A percentile compares a stretch with the other conserved stretches of the same genome.
Evolutionary conservation across 352 stramenopile genomes (phyloP).

Genomic region (Phytophthora melonis): DNA sequence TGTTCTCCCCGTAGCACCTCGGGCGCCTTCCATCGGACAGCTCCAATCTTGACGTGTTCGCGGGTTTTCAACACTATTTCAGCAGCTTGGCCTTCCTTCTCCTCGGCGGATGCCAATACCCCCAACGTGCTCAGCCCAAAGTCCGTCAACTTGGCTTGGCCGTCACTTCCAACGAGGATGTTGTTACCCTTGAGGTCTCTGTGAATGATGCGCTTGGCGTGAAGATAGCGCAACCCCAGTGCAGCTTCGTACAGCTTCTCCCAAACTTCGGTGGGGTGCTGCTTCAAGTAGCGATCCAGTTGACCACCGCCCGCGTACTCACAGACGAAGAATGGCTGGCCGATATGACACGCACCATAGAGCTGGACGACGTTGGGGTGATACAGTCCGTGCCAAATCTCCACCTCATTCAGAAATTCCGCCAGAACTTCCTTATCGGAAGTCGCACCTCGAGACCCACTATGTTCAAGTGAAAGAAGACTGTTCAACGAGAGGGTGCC

Average conservation of each 20-base stretch:
- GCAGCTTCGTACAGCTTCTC: conserved; percentile 18
- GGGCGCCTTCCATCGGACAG: conserved; percentile 21
- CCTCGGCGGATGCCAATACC: too few species aligned
- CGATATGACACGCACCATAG: conserved; percentile 6
- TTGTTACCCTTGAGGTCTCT: not conserved
- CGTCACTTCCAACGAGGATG: conserved; percentile 6
- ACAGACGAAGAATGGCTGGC: conserved; percentile 14
- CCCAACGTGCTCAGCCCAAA: not conserved
- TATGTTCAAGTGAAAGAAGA: too few species aligned
- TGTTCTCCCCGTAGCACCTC: conserved; percentile 9
- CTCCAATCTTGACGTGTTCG: not conserved
- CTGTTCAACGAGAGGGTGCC: too few species aligned
- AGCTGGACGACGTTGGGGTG: conserved; percentile 18
- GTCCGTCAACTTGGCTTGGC: not conserved
- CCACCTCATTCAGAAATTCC: too few species aligned
- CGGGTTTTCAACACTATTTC: not conserved
- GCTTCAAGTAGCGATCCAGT: not conserved
- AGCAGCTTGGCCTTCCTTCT: too few species aligned
- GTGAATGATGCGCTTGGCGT: conserved; percentile 3
- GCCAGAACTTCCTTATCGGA: too few species aligned
- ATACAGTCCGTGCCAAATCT: conserved; percentile 6
- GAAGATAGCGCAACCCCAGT: conserved; percentile 9
- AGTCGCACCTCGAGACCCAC: too few species aligned
- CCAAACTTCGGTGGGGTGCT: conserved; percentile 7
- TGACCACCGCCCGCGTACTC: conserved; percentile 12